Evolutionary conservation across 768 basidiomycete species (phyloP).

Genomic region (Suillus plorans): DNA sequence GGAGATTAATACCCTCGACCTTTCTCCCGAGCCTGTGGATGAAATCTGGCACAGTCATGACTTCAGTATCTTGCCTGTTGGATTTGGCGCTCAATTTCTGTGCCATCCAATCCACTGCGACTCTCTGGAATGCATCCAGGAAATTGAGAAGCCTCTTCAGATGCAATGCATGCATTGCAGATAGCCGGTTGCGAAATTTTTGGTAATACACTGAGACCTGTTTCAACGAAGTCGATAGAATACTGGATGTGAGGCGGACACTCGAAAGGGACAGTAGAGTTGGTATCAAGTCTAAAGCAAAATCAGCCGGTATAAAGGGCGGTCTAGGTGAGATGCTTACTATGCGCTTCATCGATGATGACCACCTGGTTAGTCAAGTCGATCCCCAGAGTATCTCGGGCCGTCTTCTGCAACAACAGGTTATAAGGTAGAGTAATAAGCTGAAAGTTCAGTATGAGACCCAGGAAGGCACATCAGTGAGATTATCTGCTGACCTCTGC

Average conservation of each 20-base stretch:
- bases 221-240: conserved; percentile 58
- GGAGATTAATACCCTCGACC: conserved; percentile 73
- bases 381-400: conserved; percentile 86
- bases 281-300: conserved; percentile 72
- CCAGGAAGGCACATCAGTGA: background rate
- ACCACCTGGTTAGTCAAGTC: conserved; percentile 82
- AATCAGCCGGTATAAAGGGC: background rate
- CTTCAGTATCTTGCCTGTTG: conserved; percentile 39
- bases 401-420: conserved; percentile 77
- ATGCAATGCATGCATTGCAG: conserved; percentile 70
- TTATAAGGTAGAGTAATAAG: conserved; percentile 94
- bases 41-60: conserved; percentile 69
- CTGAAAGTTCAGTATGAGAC: conserved; percentile 36
- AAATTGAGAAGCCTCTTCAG: conserved; percentile 77
- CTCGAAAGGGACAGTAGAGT: conserved; percentile 88
- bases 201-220: conserved; percentile 79
- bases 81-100: conserved; percentile 18
- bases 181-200: conserved; percentile 77
- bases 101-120: conserved; percentile 51
- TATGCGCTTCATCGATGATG: conserved; percentile 96
- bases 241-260: conserved; percentile 54
- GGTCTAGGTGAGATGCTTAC: conserved; percentile 43
- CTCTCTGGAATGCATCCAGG: conserved; percentile 65
- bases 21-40: conserved; percentile 65
- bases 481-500: conserved; percentile 63